Conservation (phyloP, 345 rosid species). For the Microcos paniculata region DNA sequence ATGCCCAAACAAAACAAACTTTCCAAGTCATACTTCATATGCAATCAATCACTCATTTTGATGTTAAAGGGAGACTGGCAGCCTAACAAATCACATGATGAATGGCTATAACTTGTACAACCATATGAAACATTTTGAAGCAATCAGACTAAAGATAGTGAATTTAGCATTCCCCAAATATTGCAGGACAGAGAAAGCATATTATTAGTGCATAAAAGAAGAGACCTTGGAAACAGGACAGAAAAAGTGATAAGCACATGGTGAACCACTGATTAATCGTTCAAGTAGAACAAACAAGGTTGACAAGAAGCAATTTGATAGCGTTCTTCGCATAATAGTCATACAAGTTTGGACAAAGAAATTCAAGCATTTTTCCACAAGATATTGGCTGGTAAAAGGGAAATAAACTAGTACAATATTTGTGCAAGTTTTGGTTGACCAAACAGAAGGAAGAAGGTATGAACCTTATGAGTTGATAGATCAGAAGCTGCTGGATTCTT, state of each 20-base stretch:
- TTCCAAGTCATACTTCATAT: neutral
- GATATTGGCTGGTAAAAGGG: neutral
- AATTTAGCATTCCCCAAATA: neutral
- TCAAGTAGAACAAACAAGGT: slow-evolving; percentile 4
- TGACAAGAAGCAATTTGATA: neutral
- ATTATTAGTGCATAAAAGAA: neutral
- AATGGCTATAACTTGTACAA: neutral
- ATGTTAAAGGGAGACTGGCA: neutral
- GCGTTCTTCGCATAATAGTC: neutral
- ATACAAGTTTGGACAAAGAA: slow-evolving; percentile 13
- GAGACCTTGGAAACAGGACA: neutral
- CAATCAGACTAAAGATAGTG: neutral
- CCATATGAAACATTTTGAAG: neutral
- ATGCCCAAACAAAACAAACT: neutral
- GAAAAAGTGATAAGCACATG: neutral
- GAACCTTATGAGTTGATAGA: slow-evolving; percentile 38
- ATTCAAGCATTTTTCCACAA: neutral
- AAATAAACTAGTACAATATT: neutral
- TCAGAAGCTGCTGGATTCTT: slow-evolving; percentile 28
- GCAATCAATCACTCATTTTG: neutral
- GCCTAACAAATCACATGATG: neutral
- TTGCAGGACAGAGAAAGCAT: neutral
- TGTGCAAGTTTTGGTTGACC: neutral
- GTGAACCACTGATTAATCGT: neutral
- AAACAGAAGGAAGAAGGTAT: slow-evolving; percentile 1